phyloP scores from a whole-genome alignment of 768 basidiomycete genomes.

The Auricularia sp. region DNA sequence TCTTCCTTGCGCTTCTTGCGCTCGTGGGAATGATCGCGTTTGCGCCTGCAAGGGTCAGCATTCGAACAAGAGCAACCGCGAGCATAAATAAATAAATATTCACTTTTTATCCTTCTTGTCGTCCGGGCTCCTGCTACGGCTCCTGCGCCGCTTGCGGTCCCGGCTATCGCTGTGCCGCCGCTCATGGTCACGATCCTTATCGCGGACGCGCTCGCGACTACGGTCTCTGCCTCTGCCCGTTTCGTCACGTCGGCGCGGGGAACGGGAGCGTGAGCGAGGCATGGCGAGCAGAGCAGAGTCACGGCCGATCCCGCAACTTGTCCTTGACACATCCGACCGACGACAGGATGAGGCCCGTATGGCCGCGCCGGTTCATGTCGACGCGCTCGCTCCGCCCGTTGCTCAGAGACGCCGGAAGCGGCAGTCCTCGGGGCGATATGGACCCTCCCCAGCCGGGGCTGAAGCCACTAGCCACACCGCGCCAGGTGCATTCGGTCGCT shows the following conservation, averaged over 20 bases:
- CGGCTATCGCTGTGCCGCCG: neutral
- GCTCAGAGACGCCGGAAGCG: neutral
- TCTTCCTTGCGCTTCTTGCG: constrained; percentile 77
- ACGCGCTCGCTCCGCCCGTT: neutral
- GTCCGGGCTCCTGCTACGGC: constrained; percentile 24
- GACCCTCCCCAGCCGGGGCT: neutral
- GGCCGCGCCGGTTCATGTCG: neutral
- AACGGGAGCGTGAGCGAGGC: constrained; percentile 10
- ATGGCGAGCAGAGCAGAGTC: constrained; percentile 1
- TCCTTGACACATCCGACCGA: neutral
- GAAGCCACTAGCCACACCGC: constrained; percentile 41
- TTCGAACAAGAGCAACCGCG: constrained; percentile 1
- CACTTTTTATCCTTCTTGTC: constrained; percentile 40
- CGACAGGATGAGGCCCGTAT: neutral
- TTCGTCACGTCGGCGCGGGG: constrained; percentile 2
- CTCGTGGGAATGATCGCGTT: constrained; percentile 81
- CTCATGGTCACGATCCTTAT: neutral
- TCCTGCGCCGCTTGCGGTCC: constrained; percentile 12
- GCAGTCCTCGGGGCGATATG: neutral
- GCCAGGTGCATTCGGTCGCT: constrained; percentile 27
- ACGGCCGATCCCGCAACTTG: neutral
- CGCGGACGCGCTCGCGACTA: neutral
- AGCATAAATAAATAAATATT: constrained; percentile 10
- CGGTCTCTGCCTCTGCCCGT: neutral
- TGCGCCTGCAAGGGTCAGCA: constrained; percentile 39